Base-by-base conservation (phyloP, 495 filamentous ascomycete genomes). In the Penicillium salamii region DNA sequence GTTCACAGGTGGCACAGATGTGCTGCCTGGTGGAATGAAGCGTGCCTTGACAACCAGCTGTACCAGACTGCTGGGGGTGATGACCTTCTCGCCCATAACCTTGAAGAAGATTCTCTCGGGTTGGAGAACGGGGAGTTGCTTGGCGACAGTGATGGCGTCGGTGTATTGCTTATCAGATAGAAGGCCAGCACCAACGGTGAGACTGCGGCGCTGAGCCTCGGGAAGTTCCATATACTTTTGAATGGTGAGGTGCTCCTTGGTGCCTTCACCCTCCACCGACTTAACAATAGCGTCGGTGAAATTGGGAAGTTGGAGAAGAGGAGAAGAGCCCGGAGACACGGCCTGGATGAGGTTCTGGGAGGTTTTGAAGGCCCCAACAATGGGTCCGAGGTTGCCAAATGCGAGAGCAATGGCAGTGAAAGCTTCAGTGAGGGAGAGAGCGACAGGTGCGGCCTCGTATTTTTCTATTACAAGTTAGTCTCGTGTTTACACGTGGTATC, bases 81-180 rank as follows among this genome's bases (percentile, higher is more conserved):
- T 86, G 65, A 83, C 88, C 50, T 84, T 88, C 71, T 98, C 93
- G 50, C 93, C 93, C 55, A 88, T 85, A 42, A 98, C 93, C 76
- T 98, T 98, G 82, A 98, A 98, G 72, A 95, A 98, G 2, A 90
- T 89, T 72, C 90, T 92, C 65, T 90, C 90, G n/a, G 97, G 80
- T 48, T 87, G 78, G 38, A 97, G 73, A 36, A 79, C 76, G 0
- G 93, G 93, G 11, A 98, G 72, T 66, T 95, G 88, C 55, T 81
- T 80, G 19, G 90, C 91, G 34, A 96, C 84, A 35, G 68, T 62
- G 42, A 95, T 71, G 23, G 87, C 89, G 19, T 82, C 79, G 29
- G 80, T 71, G 68, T 96, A 96, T 63, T 96, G 83, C 42, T 79
- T 67, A 43, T 89, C 84, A 7, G 79, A 84, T 36, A 96, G 70